These are phyloP conservation scores for Panicum virgatum DNA, from an alignment of 202 grass and related monocot species.

Conservation along the genomic window DNA sequence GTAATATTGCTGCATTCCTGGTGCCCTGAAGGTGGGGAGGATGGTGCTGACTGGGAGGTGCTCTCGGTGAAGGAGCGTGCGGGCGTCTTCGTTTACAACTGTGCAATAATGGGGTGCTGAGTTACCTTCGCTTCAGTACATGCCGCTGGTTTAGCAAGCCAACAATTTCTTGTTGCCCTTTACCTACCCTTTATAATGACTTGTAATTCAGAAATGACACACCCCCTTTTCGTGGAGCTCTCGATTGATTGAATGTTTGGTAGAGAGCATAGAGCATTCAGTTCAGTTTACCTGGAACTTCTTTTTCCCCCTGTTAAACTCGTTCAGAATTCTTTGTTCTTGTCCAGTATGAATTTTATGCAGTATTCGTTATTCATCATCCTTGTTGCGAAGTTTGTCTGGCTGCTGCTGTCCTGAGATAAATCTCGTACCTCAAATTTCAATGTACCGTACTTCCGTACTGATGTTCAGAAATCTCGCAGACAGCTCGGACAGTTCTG, in stretches of 20 bases:
- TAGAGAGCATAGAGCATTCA: constrained; percentile 58
- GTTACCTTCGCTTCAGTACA: constrained; percentile 29
- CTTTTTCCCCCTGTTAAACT: constrained; percentile 26
- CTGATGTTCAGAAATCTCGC: constrained; percentile 5
- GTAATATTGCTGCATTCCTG: constrained; percentile 81
- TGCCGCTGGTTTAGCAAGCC: constrained; percentile 36
- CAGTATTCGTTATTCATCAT: constrained; percentile 49
- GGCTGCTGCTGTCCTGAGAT: neutral
- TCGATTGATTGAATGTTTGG: constrained; percentile 52
- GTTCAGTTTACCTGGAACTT: constrained; percentile 65
- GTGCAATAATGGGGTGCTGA: constrained; percentile 96
- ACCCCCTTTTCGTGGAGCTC: constrained; percentile 47
- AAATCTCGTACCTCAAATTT: neutral
- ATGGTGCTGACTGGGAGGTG: constrained; percentile 65
- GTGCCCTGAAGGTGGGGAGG: constrained; percentile 58
- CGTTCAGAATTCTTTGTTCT: constrained; percentile 37
- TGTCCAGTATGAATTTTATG: constrained; percentile 38
- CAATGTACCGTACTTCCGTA: neutral
- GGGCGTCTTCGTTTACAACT: constrained; percentile 79
- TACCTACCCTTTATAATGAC: constrained; percentile 47
- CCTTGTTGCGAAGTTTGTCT: neutral
- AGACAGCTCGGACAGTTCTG: neutral
- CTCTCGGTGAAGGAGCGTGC: constrained; percentile 65
- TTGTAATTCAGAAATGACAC: constrained; percentile 58
- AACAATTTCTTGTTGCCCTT: constrained; percentile 36